Percentiles rank a stretch among this genome's conserved stretches.
Conservation (phyloP, 164 flowering plant genomes). For the Macadamia tetraphylla region DNA sequence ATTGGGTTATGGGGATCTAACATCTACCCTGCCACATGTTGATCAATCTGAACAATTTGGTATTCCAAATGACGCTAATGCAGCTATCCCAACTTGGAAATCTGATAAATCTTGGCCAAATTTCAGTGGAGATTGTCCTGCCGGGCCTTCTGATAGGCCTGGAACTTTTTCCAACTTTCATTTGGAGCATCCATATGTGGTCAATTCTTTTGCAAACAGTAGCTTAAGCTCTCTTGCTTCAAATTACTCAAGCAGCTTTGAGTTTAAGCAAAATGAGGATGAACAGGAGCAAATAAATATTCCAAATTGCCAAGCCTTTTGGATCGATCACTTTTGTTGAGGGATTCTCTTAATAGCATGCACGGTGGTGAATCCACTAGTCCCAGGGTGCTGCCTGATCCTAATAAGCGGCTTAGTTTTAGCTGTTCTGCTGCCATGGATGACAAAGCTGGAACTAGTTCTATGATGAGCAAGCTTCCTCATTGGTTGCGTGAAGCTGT, state of each 20-base stretch:
- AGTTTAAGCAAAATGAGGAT: slow-evolving; percentile 35
- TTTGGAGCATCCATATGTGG: slow-evolving; percentile 42
- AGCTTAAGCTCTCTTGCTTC: slow-evolving; percentile 37
- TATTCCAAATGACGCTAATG: slow-evolving; percentile 26
- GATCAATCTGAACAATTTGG: slow-evolving; percentile 35
- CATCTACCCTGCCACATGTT: slow-evolving; percentile 26
- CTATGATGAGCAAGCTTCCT: slow-evolving; percentile 62
- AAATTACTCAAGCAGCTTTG: slow-evolving; percentile 30
- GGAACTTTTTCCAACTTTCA: slow-evolving; percentile 31
- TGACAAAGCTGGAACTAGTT: slow-evolving; percentile 32
- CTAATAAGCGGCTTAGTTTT: slow-evolving; percentile 18
- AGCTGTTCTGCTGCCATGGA: slow-evolving; percentile 30
- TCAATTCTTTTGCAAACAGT: slow-evolving; percentile 38
- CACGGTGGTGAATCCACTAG: slow-evolving; percentile 28
- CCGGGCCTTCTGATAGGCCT: slow-evolving; percentile 41
- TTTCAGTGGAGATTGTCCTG: slow-evolving; percentile 34
- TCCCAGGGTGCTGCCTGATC: slow-evolving; percentile 22
- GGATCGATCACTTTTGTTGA: slow-evolving; percentile 38
- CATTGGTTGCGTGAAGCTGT: slow-evolving; percentile 99
- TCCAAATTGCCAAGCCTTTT: slow-evolving; percentile 48
- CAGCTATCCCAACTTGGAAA: slow-evolving; percentile 42
- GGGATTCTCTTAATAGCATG: slow-evolving; percentile 25
- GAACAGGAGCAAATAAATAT: slow-evolving; percentile 26
- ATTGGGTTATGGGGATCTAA: slow-evolving; percentile 54
- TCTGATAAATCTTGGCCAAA: slow-evolving; percentile 38